A percentile compares a stretch with the other conserved stretches of the same genome.
These are phyloP conservation scores for Candida xyloterini DNA, from an alignment of 805 yeast species.

Conservation along the genomic window DNA sequence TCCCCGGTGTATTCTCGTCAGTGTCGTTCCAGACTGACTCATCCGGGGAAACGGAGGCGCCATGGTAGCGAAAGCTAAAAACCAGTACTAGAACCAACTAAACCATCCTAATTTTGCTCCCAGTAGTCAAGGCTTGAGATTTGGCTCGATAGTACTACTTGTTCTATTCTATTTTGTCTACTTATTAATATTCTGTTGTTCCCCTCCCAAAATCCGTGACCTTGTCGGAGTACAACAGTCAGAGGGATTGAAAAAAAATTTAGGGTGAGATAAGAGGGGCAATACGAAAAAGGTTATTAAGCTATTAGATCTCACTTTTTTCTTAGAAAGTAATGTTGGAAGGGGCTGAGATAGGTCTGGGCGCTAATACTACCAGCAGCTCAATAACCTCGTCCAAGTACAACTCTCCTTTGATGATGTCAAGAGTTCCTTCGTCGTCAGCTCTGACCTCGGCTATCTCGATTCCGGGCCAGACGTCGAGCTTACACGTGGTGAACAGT, in stretches of 20 bases:
- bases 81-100: too few relatives aligned
- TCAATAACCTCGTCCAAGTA: constrained; percentile 24
- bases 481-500: constrained; percentile 15
- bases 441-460: constrained; percentile 27
- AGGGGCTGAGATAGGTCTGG: constrained; percentile 1
- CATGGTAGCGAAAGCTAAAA: background rate
- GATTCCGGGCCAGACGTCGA: constrained; percentile 28
- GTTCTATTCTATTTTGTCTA: background rate
- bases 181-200: background rate
- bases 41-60: constrained; percentile 10
- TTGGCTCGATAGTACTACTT: too few relatives aligned
- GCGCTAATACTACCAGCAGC: constrained; percentile 15
- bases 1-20: constrained; percentile 1
- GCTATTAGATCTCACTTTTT: constrained; percentile 1
- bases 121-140: background rate
- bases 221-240: constrained; percentile 7
- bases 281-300: constrained; percentile 1
- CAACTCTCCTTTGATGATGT: constrained; percentile 23
- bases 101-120: too few relatives aligned
- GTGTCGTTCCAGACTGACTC: constrained; percentile 2
- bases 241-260: constrained; percentile 11
- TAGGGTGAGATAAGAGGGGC: constrained; percentile 10
- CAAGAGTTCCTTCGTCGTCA: constrained; percentile 22
- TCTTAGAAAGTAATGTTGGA: constrained; percentile 1
- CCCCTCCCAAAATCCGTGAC: constrained; percentile 9